Evolutionary conservation across 2,329 filamentous ascomycete genomes (phyloP), one percentile per base, ranked within the genome.

Genomic region (Colletotrichum musicola): DNA sequence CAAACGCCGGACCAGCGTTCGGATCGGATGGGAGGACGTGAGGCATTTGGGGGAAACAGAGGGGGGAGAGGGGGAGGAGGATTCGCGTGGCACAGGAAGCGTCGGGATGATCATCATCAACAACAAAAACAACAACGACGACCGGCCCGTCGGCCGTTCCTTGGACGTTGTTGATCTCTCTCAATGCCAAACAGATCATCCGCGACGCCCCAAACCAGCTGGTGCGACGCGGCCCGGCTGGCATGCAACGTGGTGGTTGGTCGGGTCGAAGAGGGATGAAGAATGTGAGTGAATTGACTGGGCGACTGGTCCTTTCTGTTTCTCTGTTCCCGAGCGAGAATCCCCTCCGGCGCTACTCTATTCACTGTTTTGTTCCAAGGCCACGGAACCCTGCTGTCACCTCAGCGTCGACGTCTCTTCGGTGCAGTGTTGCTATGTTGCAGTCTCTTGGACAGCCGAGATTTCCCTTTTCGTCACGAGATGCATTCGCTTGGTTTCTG

Each of bases 41-140:
- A 35, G 30, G 30, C 30, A 35, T 35, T 35, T 10, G 30, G 30
- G 30, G 30, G 30, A 35, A 35, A 16, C n/a, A 57, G 44, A 30
- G 51, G n/a, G n/a, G 14, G 30, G 30, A 6, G 9, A 9, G 27
- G 9, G 27, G 27, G 7, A 10, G 30, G 30, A 35, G 7, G 30
- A 14, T 25, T 65, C 14, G 38, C 30, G n/a, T 55, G 42, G 62
- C 57, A 66, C 42, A 55, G 62, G 50, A 50, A 62, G 42, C 63
- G 57, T 66, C 63, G 63, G 63, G n/a, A 35, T 2, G 7, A 35
- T 35, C 30, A 35, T 35, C 30, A 35, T 9, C 30, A 10, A 35
- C 2, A 35, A 35, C 30, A 10, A 30, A 2, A 30, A 30, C 9
- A 9, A 30, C 27, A 30, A 10, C 38, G 46, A 16, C n/a, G n/a